Evolutionary conservation across 352 stramenopile genomes (phyloP), one percentile per base, ranked within the genome.

Genomic region (Peronospora belbahrii): DNA sequence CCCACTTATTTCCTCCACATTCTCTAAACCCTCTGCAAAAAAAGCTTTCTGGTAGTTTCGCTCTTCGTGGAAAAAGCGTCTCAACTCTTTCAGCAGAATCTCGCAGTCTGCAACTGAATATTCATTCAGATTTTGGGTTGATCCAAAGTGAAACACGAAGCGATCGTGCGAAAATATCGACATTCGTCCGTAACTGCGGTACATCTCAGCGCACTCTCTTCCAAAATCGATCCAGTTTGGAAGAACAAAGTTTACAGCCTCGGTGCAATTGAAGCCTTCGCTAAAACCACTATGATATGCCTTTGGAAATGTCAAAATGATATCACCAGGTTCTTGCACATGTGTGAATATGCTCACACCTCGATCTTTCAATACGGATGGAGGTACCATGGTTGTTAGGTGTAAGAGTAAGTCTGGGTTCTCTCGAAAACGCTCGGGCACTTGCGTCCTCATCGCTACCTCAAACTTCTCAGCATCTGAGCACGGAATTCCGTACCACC

Each of bases 261-360:
- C 84, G 44, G 85, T 90, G 66, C 85, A 91, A 51, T 94, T 97
- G 38, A 97, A 97, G 9, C 95, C 96, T 64, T 97, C 79, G 57
- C 86, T 98, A 60, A 97, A 99, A 1, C 96, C 96, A 19, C 80
- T 74, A 61, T 99, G 96, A 53, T 98, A 99, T 0, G 92, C 83
- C 27, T 95, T 85, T 15, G 96, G 96, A 54, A 98, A 98, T 3
- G 96, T 99, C 13, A 99, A 61, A 32, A 99, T 80, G 54, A 97
- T 98, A 19, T 98, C 90, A 5, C 96, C 95, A 9, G 93, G 78
- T 43, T 97, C 65, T 42, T 89, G 77, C 4, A 85, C 48, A 2
- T 85, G 17, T 11, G 74, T 84, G 43, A 74, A 89, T 20, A 89
- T 74, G 6, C 66, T 59, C 1, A 89, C 70, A 25, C 60, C 69